Base-by-base conservation (phyloP, 2,329 filamentous ascomycete genomes). In the Colletotrichum orbiculare region DNA sequence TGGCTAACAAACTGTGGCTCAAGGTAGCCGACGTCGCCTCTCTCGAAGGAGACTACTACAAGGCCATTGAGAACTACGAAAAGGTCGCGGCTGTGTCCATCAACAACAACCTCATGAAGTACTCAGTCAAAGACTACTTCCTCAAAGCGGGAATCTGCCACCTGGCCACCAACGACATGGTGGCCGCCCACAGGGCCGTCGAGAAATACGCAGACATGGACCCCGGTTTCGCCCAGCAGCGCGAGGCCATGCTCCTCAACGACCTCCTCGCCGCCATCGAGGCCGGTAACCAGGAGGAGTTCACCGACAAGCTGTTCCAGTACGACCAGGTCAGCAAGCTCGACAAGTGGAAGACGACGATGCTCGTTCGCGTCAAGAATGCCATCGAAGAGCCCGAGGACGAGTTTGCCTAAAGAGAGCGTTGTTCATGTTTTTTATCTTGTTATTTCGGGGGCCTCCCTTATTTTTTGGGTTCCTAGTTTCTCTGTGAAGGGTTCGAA, bases 331-430 rank as follows among this genome's bases (percentile, higher is more conserved):
- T 97, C 81, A 96, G 90, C 81, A 96, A 96, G 83, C 81, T 98
- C 73, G 94, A 97, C 76, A 96, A 95, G 82, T 98, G 95, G 95
- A 97, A 97, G 90, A 97, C 92, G 54, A 92, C 91, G 38, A 82
- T 97, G 63, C 78, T 97, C 68, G 81, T 97, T 73, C 87, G 89
- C 71, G 86, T 97, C 73, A 97, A 97, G 89, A 89, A 90, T 72
- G 84, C 84, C 58, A 96, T 97, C 72, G 91, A 95, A 79, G 82
- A 78, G 68, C 75, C 76, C 15, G 77, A 79, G 55, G 79, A 81
- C 57, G 79, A 81, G 72, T 80, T 80, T 73, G 78, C 78, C 38
- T 80, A 75, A 68, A 52, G 13, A 13, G 7, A 9, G 39, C 5
- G 7, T 13, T 34, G 41, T 9, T 13, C 25, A 25, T 25, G 25